phyloP scores from a whole-genome alignment of 2,329 filamentous ascomycete genomes.

The Metarhizium robertsii region DNA sequence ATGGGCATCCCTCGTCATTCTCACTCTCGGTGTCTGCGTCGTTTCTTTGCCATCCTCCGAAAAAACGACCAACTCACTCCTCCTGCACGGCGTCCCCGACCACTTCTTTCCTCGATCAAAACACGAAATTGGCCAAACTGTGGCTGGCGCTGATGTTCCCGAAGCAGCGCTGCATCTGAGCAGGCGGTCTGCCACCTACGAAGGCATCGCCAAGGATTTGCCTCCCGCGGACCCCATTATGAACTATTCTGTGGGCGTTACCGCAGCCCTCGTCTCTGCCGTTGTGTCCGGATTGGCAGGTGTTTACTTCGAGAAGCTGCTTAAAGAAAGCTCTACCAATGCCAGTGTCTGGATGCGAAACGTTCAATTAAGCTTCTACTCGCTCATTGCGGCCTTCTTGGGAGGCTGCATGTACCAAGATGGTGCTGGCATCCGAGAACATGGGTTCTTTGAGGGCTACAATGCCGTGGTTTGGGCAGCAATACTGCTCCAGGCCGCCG shows the following conservation, averaged over 20 bases:
- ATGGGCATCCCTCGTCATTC: slow-evolving; percentile 71
- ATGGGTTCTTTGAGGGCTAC: slow-evolving; percentile 92
- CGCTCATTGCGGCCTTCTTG: slow-evolving; percentile 78
- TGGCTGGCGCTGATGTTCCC: slow-evolving; percentile 12
- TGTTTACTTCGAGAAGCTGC: slow-evolving; percentile 82
- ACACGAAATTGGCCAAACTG: slow-evolving; percentile 59
- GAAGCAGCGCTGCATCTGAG: slow-evolving; percentile 20
- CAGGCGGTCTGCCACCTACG: slow-evolving; percentile 77
- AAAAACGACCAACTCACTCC: slow-evolving; percentile 45
- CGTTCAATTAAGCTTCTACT: slow-evolving; percentile 90
- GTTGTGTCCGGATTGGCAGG: slow-evolving; percentile 76
- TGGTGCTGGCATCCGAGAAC: slow-evolving; percentile 69
- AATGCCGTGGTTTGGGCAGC: slow-evolving; percentile 86
- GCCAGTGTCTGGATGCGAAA: slow-evolving; percentile 90
- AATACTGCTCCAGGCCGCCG: slow-evolving; percentile 71
- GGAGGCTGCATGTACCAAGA: slow-evolving; percentile 83
- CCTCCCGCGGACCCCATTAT: slow-evolving; percentile 42
- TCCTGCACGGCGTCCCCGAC: slow-evolving; percentile 54
- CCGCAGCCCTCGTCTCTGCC: slow-evolving; percentile 70
- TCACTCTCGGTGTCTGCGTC: slow-evolving; percentile 75
- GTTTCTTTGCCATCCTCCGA: slow-evolving; percentile 66
- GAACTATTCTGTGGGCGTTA: slow-evolving; percentile 71
- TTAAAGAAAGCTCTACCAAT: slow-evolving; percentile 71
- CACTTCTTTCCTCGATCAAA: slow-evolving; percentile 71
- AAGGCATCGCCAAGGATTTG: slow-evolving; percentile 65